Conservation (phyloP, 345 rosid species). For the Salix udensis region DNA sequence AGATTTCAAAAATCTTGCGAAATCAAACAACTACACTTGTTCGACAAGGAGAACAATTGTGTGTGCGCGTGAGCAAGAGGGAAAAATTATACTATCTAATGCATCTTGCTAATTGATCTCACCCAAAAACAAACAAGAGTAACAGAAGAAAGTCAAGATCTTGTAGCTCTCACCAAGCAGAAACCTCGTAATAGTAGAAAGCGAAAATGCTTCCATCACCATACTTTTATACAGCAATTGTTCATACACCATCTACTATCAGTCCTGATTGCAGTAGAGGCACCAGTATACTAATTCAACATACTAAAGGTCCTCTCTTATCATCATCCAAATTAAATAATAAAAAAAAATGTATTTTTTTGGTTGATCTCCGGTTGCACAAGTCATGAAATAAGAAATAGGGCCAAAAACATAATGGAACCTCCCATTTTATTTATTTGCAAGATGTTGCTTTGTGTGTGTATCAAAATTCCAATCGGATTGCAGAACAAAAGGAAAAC, state of each 20-base stretch:
- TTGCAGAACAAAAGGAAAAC: not conserved
- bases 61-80: not conserved
- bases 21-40: not conserved
- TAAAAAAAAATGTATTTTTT: not conserved
- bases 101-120: not conserved
- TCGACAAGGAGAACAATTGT: not conserved
- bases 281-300: not conserved
- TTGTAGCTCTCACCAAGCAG: not conserved
- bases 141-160: not conserved
- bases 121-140: not conserved
- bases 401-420: not conserved
- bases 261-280: not conserved
- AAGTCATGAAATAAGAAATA: not conserved
- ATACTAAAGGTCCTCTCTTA: not conserved
- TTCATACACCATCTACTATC: not conserved
- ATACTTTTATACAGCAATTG: no score
- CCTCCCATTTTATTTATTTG: not conserved
- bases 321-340: not conserved
- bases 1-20: not conserved
- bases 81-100: not conserved
- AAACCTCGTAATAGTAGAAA: not conserved
- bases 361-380: not conserved
- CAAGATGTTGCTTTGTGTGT: not conserved
- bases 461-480: not conserved
- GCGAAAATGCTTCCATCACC: not conserved